Conservation (phyloP, 257 asterid species). For the Solanum chilense region DNA sequence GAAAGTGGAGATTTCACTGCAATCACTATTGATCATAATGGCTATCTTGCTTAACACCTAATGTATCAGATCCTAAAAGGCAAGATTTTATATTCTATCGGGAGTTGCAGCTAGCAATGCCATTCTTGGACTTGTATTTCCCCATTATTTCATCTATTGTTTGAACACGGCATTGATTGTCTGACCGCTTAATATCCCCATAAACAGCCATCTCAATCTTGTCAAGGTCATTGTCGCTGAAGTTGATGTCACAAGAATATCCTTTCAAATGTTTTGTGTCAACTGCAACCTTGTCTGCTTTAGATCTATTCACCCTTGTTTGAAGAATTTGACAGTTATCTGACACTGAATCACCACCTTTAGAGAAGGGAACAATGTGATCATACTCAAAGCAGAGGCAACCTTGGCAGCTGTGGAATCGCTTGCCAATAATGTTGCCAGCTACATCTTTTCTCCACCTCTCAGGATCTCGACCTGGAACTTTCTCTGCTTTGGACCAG, state of each 20-base stretch:
- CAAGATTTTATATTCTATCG: conserved; percentile 9
- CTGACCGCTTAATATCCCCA: conserved; percentile 29
- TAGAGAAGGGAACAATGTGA: conserved; percentile 64
- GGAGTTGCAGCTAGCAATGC: conserved; percentile 28
- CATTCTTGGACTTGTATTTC: conserved; percentile 31
- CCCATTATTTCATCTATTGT: conserved; percentile 30
- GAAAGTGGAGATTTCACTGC: background rate
- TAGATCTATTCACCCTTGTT: conserved; percentile 76
- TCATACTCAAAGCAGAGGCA: conserved; percentile 78
- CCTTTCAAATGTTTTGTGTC: conserved; percentile 42
- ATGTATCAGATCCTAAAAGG: background rate
- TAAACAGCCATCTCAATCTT: conserved; percentile 65
- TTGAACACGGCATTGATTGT: conserved; percentile 25
- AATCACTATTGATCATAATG: background rate
- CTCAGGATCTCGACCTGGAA: conserved; percentile 69
- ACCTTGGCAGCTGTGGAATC: conserved; percentile 58
- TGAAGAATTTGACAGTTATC: conserved; percentile 83
- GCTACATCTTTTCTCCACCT: conserved; percentile 84
- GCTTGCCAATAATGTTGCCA: conserved; percentile 64
- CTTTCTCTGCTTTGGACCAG: conserved; percentile 61
- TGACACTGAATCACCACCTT: conserved; percentile 57
- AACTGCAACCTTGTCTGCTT: conserved; percentile 41
- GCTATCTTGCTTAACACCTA: background rate
- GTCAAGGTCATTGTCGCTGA: conserved; percentile 47
- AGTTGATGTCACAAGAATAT: conserved; percentile 56